Percentiles rank a stretch among this genome's conserved stretches.
phyloP scores from a whole-genome alignment of 2,329 filamentous ascomycete species.

The Cytospora piceicola region DNA sequence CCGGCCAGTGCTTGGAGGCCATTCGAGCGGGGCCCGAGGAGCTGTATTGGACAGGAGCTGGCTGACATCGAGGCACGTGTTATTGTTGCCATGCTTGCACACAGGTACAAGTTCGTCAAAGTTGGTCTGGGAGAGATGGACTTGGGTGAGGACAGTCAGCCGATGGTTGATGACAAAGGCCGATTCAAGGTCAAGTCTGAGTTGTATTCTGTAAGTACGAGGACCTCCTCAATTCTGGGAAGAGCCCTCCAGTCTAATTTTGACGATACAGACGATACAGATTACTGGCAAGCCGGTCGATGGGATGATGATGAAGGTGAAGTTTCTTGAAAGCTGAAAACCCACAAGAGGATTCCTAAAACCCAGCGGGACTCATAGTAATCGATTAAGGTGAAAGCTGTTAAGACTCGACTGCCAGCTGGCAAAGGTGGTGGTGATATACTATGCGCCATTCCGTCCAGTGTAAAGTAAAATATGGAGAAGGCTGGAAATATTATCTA shows the following conservation, averaged over 20 bases:
- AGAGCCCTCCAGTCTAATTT: conserved; percentile 5
- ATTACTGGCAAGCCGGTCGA: conserved; percentile 30
- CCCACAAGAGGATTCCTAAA: too few species aligned
- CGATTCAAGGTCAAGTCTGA: conserved; percentile 33
- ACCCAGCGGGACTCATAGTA: too few species aligned
- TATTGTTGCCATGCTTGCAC: conserved; percentile 38
- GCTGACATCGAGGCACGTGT: conserved; percentile 45
- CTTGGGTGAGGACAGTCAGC: conserved; percentile 33
- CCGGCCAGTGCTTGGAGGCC: conserved; percentile 52
- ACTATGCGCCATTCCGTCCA: too few species aligned
- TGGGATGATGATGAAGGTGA: conserved; percentile 33
- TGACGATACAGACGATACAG: conserved; percentile 21
- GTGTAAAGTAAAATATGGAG: too few species aligned
- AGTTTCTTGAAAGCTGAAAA: not conserved
- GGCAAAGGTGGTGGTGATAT: too few species aligned
- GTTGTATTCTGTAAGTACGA: conserved; percentile 20
- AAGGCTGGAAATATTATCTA: too few species aligned
- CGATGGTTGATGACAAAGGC: conserved; percentile 32
- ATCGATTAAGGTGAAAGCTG: too few species aligned
- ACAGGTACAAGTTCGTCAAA: conserved; percentile 40
- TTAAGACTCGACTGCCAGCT: too few species aligned
- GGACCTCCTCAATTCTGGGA: not conserved
- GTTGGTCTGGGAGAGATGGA: conserved; percentile 37
- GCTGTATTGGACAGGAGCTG: conserved; percentile 59
- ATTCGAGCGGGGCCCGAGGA: conserved; percentile 56